These are phyloP conservation scores for Voacanga thouarsii DNA, from an alignment of 257 asterid species.

Conservation along the genomic window DNA sequence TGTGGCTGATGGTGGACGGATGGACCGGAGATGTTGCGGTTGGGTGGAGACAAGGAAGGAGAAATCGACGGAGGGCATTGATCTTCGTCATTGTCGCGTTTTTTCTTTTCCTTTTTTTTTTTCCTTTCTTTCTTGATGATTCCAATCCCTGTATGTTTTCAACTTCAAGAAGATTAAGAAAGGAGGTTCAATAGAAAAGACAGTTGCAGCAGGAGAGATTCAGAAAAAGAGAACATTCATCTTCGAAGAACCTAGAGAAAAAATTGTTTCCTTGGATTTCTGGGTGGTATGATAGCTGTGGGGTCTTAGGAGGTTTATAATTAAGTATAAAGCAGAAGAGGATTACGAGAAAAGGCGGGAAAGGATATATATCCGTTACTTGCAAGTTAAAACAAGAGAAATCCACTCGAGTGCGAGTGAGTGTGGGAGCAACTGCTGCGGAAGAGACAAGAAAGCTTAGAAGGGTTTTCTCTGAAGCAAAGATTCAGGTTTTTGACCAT, in stretches of 20 bases:
- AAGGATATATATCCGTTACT: not conserved
- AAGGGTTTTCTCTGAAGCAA: not conserved
- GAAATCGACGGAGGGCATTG: conserved; percentile 76
- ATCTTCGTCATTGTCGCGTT: conserved; percentile 50
- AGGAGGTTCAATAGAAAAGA: not conserved
- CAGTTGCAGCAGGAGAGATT: not conserved
- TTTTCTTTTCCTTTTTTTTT: not conserved
- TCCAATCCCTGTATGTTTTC: not conserved
- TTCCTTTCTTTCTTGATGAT: conserved; percentile 1
- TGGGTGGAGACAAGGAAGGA: conserved; percentile 70
- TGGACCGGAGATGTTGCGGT: conserved; percentile 28
- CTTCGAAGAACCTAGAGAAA: conserved; percentile 14
- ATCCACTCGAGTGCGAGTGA: too few relatives aligned
- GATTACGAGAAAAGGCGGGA: conserved; percentile 5
- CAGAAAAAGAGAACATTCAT: conserved; percentile 9
- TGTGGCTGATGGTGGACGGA: conserved; percentile 40
- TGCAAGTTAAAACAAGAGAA: conserved; percentile 1
- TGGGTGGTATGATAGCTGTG: not conserved
- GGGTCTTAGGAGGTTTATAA: not conserved
- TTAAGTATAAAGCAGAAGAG: not conserved
- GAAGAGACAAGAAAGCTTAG: not conserved
- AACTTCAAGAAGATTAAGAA: conserved; percentile 13
- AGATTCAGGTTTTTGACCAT: conserved; percentile 59
- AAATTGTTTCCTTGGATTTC: not conserved
- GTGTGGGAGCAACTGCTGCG: not conserved